Evolutionary conservation across 257 asterid genomes (phyloP), one percentile per base, ranked within the genome.

Genomic region (Gentiana straminea): DNA sequence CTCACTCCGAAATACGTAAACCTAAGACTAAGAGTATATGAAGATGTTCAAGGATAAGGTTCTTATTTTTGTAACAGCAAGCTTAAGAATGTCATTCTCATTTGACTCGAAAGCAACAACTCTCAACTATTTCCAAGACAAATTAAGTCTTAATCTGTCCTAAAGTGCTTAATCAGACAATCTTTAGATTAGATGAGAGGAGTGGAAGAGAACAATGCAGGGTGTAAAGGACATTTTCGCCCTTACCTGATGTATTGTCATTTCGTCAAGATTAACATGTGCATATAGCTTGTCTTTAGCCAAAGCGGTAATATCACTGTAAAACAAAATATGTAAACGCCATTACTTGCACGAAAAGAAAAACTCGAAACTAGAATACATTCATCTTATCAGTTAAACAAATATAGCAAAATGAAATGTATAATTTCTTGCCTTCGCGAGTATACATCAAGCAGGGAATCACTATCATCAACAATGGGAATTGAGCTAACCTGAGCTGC

Each of bases 401-500:
- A 3, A 41, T 37, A 54, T 39, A 49, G 61, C 35, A 68, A 7
- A 51, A 35, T 13, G 49, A 49, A 33, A 5, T 1, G n/a, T 57
- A 57, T 64, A 39, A 60, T 7, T 69, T 56, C 83, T 60, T 54
- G 81, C 97, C 97, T 89, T 72, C 97, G 81, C 44, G 92, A 75
- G 71, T 81, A 89, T 60, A 89, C 71, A 65, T 86, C 97, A 89
- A 86, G 68, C 68, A 89, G 63, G 54, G 97, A 86, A 85, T 83
- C 86, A 67, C 78, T 79, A 54, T 89, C 94, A 70, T 89, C 97
- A 63, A 86, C 94, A 62, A 89, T 77, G 45, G 95, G 97, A 62
- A 89, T 70, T 13, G 97, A 79, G 69, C 97, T 84, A 72, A 86
- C 95, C 75, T 79, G 89, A 46, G 84, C 97, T 89, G 92, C 69